phyloP scores from a whole-genome alignment of 1,284 basidiomycete species.

The Singerocomus inundabilis region DNA sequence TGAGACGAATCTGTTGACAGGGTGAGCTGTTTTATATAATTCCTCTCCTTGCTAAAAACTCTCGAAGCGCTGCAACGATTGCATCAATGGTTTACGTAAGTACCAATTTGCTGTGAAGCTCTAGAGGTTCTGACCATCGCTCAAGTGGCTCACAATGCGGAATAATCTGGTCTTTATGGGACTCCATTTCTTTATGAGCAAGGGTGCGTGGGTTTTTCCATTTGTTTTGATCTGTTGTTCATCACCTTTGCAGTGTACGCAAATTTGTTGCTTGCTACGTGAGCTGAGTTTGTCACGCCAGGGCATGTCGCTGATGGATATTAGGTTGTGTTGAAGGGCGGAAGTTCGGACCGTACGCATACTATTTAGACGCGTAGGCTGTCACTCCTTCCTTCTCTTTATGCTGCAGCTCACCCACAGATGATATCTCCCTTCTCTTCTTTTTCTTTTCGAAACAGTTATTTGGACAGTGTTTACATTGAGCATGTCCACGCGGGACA shows the following conservation, averaged over 20 bases:
- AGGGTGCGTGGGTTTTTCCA: slow-evolving; percentile 34
- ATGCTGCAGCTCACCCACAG: too few relatives aligned
- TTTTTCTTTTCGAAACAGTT: too few relatives aligned
- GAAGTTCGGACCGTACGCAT: too few relatives aligned
- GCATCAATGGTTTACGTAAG: slow-evolving; percentile 51
- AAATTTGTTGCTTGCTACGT: slow-evolving; percentile 37
- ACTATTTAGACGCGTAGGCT: too few relatives aligned
- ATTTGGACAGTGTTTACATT: too few relatives aligned
- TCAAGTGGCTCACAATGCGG: slow-evolving; percentile 49
- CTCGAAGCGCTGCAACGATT: slow-evolving; percentile 42
- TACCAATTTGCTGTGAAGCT: slow-evolving; percentile 5
- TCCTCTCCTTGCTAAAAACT: neutral
- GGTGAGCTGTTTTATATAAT: slow-evolving; percentile 30
- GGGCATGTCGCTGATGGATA: neutral
- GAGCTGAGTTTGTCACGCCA: slow-evolving; percentile 3
- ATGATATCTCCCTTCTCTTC: too few relatives aligned
- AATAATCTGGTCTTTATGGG: slow-evolving; percentile 50
- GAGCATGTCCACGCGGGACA: too few relatives aligned
- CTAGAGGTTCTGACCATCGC: slow-evolving; percentile 22
- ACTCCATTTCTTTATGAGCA: slow-evolving; percentile 50
- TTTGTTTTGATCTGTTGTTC: neutral
- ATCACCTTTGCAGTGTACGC: slow-evolving; percentile 26
- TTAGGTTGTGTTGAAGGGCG: too few relatives aligned
- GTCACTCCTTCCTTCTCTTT: too few relatives aligned
- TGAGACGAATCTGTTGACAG: slow-evolving; percentile 51